Evolutionary conservation across 176 grass and related monocot genomes (phyloP).

Genomic region (Aegilops sharonensis): DNA sequence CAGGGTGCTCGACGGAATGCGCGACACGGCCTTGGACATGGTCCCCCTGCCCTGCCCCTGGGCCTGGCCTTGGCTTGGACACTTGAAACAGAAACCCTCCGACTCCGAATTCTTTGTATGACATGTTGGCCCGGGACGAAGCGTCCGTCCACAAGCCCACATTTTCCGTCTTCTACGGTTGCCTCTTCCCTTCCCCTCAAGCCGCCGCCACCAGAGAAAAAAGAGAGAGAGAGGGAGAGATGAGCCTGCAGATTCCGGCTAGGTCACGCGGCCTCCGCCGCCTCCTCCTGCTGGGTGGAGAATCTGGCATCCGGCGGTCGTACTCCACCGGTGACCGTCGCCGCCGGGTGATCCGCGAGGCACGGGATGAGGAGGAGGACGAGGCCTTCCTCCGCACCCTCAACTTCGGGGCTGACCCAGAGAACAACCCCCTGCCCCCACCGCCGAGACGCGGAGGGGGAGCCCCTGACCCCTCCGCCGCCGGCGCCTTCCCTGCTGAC

Average conservation of each 20-base stretch:
- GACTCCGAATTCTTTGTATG: no score
- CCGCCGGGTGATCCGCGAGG: conserved; percentile 45
- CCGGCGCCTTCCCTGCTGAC: conserved; percentile 31
- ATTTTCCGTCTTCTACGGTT: not conserved
- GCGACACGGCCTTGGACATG: conserved; percentile 17
- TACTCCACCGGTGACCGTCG: conserved; percentile 43
- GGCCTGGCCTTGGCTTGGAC: no score
- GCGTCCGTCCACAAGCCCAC: not conserved
- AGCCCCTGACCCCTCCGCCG: conserved; percentile 6
- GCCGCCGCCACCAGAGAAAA: conserved; percentile 18
- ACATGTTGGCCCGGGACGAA: no score
- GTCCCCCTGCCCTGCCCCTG: not conserved
- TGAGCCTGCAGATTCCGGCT: conserved; percentile 46
- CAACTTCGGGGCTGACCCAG: conserved; percentile 51
- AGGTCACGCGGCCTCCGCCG: conserved; percentile 21
- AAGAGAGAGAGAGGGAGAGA: not conserved
- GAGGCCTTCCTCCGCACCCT: conserved; percentile 62
- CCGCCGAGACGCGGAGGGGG: not conserved
- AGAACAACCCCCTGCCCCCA: conserved; percentile 35
- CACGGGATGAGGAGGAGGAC: conserved; percentile 52
- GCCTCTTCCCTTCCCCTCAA: not conserved
- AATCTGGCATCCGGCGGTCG: not conserved
- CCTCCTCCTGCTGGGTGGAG: conserved; percentile 6
- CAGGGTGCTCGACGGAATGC: conserved; percentile 54
- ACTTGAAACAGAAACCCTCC: no score